Evolutionary conservation across 192 early-diverging fungal genomes (phyloP).

Genomic region (Coemansia sp.): DNA sequence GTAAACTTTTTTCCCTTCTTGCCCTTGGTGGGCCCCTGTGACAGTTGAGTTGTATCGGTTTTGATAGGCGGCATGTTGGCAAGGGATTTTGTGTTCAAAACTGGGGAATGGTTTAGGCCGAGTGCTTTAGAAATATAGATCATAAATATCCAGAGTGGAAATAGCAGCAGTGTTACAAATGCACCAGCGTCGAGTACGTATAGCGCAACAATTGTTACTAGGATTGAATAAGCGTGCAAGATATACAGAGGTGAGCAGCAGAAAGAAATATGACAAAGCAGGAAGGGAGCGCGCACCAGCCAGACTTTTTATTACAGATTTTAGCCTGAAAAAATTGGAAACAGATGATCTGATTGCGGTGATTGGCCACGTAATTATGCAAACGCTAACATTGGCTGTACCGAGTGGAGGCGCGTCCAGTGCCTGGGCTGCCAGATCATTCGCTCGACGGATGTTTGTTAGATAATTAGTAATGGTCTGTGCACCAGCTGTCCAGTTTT

Average conservation of each 20-base stretch:
- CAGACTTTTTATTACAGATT: no score
- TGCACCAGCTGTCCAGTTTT: no score
- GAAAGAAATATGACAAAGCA: no score
- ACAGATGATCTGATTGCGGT: neutral
- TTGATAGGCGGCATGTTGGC: neutral
- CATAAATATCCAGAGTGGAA: neutral
- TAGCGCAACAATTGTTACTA: no score
- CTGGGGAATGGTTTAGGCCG: neutral
- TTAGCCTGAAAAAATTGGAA: neutral
- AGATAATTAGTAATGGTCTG: neutral
- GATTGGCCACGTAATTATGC: neutral
- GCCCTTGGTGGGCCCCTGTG: neutral
- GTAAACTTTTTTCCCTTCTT: conserved; percentile 37
- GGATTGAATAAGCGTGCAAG: no score
- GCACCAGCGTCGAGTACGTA: no score
- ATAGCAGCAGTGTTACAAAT: no score
- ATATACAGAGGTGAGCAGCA: no score
- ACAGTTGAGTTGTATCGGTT: neutral
- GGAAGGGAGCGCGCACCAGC: no score
- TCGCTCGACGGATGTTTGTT: neutral
- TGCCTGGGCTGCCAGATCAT: neutral
- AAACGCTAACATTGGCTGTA: neutral
- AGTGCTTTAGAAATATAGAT: conserved; percentile 1
- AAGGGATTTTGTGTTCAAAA: neutral
- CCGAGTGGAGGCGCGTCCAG: neutral